Evolutionary conservation across 1,139 yeast genomes (phyloP), one percentile per base, ranked within the genome.

Genomic region (Debaryomyces subglobosus): DNA sequence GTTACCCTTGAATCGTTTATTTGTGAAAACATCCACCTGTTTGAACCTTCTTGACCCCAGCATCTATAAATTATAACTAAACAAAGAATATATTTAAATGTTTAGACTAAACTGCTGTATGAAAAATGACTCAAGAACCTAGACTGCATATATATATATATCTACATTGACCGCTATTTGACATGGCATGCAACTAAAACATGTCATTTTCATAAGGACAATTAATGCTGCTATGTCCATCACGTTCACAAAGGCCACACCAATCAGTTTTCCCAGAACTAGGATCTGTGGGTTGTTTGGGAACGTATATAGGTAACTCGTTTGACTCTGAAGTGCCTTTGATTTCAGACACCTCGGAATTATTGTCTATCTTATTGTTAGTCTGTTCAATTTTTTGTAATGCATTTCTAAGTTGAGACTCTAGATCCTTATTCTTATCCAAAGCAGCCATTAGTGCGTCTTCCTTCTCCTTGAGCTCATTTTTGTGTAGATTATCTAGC

Each of bases 221-320:
- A 49, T 89, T 89, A 39, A 85, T 74, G 55, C 95, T 86, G 49
- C 84, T 86, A 62, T 92, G 98, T 1, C 98, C 98, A 45, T 82
- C 85, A 48, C 90, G 72, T 65, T 92, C 98, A 69, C 98, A 92
- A 45, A 90, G 74, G 0, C 96, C 96, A 69, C 98, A 92, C 96
- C 97, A 92, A 57, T 83, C 77, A 20, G 71, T 72, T 44, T 90
- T 77, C 1, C 97, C 97, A 1, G 82, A 82, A 4, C 92, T 77
- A 0, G 94, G 87, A 61, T 89, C 96, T 2, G 71, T 61, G 33
- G 73, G 73, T 1, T 56, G 58, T 3, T 67, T 67, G 0, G 90
- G 88, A 45, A 69, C 66, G 51, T 79, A 85, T 1, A 84, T 71
- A 15, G 86, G 86, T 43, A 82, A 64, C 5, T 74, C 72, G 6